Conservation (phyloP, 2,329 filamentous ascomycete species). For the Ophiostoma sp. region DNA sequence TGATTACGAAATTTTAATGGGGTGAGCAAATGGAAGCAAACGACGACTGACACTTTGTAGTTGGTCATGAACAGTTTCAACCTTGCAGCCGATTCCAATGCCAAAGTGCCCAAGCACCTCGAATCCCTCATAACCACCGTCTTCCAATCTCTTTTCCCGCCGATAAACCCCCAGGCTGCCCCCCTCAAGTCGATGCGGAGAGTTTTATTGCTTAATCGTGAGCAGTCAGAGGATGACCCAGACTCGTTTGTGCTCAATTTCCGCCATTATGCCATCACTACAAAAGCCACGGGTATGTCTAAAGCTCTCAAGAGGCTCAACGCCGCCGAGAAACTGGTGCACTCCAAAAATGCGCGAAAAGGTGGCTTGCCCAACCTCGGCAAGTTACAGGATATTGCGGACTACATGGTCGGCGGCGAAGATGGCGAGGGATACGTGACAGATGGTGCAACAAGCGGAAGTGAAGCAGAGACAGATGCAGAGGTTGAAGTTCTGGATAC, state of each 20-base stretch:
- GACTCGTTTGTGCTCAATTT: constrained; percentile 78
- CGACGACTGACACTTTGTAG: constrained; percentile 37
- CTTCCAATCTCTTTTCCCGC: constrained; percentile 93
- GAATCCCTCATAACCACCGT: constrained; percentile 88
- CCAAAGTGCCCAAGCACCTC: constrained; percentile 83
- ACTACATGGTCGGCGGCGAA: constrained; percentile 84
- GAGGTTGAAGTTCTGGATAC: constrained; percentile 80
- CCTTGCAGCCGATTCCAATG: constrained; percentile 52
- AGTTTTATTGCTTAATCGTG: constrained; percentile 84
- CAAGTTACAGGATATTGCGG: constrained; percentile 85
- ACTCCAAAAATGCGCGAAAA: constrained; percentile 56
- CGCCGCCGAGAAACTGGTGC: constrained; percentile 72
- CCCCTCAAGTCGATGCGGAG: constrained; percentile 88
- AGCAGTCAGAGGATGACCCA: constrained; percentile 53
- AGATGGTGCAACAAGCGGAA: constrained; percentile 70
- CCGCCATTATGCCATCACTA: constrained; percentile 92
- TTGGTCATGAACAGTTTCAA: constrained; percentile 99
- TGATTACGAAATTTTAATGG: too few species aligned
- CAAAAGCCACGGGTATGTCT: constrained; percentile 74
- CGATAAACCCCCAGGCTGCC: constrained; percentile 86
- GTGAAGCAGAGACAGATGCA: constrained; percentile 87
- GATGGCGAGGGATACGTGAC: constrained; percentile 77
- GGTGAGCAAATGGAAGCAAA: too few species aligned
- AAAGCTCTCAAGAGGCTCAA: constrained; percentile 79
- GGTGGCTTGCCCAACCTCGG: constrained; percentile 80